A percentile compares a stretch with the other conserved stretches of the same genome.
These are phyloP conservation scores for Gentiana macrophylla DNA, from an alignment of 257 asterid species.

Conservation along the genomic window DNA sequence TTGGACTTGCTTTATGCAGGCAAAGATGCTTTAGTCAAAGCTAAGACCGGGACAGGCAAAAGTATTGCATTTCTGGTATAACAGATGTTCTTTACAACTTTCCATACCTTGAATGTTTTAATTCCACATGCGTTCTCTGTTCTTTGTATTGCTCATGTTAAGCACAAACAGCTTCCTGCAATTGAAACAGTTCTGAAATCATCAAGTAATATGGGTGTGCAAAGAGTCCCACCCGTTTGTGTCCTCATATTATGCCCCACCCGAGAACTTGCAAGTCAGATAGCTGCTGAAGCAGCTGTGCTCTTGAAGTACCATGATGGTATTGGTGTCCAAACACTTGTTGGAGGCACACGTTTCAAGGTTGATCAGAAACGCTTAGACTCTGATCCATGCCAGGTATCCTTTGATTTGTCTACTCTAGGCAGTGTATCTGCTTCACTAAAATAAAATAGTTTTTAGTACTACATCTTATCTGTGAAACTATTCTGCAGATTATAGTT, in stretches of 20 bases:
- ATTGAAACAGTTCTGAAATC: constrained; percentile 95
- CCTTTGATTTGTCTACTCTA: neutral
- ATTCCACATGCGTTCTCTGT: constrained; percentile 2
- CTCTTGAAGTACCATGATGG: constrained; percentile 81
- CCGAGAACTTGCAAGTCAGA: constrained; percentile 94
- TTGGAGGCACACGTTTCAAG: constrained; percentile 92
- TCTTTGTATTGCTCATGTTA: constrained; percentile 33
- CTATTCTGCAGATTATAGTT: constrained; percentile 60
- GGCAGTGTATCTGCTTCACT: neutral
- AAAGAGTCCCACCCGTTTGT: constrained; percentile 45
- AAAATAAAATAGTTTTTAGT: no score
- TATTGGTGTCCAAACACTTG: constrained; percentile 72
- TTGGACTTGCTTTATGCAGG: constrained; percentile 29
- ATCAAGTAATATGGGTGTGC: constrained; percentile 20
- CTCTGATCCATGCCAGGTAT: constrained; percentile 72
- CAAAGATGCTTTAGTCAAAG: constrained; percentile 80
- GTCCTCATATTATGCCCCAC: constrained; percentile 87
- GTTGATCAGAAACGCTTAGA: constrained; percentile 70
- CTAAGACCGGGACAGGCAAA: constrained; percentile 94
- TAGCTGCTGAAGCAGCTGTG: constrained; percentile 86
- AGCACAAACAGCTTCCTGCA: constrained; percentile 96
- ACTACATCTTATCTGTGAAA: neutral
- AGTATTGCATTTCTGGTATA: constrained; percentile 87
- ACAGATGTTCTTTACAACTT: constrained; percentile 3
- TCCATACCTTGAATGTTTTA: constrained; percentile 5